Evolutionary conservation across 2,329 filamentous ascomycete species (phyloP).

Genomic region (Cryphonectria naterciae): DNA sequence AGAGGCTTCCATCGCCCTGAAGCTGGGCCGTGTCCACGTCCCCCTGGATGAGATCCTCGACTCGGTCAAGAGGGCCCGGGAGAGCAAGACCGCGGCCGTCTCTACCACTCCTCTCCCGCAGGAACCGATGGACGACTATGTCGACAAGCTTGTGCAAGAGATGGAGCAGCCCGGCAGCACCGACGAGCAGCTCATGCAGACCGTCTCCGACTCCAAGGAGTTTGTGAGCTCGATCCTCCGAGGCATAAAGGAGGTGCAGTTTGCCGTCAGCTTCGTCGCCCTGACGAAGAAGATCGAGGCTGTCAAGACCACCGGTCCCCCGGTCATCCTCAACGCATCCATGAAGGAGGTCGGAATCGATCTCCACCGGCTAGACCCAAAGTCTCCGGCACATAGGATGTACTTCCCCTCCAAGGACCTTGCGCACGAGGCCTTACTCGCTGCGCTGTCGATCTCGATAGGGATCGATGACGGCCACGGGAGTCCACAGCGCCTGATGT

Average conservation of each 20-base stretch:
- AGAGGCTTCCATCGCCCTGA: conserved; percentile 87
- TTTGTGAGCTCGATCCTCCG: conserved; percentile 87
- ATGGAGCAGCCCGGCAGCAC: conserved; percentile 68
- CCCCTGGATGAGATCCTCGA: conserved; percentile 83
- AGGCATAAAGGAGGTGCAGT: conserved; percentile 94
- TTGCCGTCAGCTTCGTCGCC: conserved; percentile 89
- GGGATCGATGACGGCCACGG: conserved; percentile 89
- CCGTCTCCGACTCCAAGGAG: conserved; percentile 89
- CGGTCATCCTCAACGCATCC: conserved; percentile 81
- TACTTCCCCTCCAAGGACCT: conserved; percentile 93
- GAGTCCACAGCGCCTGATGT: conserved; percentile 83
- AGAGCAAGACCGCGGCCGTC: conserved; percentile 44
- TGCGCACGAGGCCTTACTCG: conserved; percentile 90
- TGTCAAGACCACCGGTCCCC: conserved; percentile 67
- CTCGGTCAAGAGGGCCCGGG: conserved; percentile 62
- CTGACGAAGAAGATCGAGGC: conserved; percentile 79
- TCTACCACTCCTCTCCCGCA: conserved; percentile 38
- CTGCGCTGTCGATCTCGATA: conserved; percentile 88
- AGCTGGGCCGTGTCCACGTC: conserved; percentile 86
- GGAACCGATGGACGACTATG: conserved; percentile 63
- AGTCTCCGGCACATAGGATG: conserved; percentile 95
- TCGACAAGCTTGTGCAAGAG: conserved; percentile 77
- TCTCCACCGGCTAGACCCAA: conserved; percentile 85
- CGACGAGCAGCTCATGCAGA: conserved; percentile 72
- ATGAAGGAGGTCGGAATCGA: conserved; percentile 98